A percentile compares a stretch with the other conserved stretches of the same genome.
These are phyloP conservation scores for Phytopythium litorale DNA, from an alignment of 352 stramenopile species.

Conservation along the genomic window DNA sequence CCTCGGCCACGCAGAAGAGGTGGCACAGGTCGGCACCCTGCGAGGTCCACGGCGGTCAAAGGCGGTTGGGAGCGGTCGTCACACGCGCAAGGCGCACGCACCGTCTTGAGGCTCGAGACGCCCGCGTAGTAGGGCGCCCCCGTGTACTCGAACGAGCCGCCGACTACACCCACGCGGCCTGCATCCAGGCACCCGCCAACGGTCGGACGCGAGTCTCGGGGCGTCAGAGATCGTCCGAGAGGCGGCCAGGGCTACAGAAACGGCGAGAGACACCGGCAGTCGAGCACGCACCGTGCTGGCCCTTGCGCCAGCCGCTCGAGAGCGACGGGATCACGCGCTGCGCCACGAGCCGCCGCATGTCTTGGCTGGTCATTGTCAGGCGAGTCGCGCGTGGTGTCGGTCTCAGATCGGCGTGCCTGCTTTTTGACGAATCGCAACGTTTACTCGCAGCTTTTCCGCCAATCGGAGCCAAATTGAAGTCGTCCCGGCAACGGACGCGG, in stretches of 20 bases:
- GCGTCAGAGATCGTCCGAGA: not conserved
- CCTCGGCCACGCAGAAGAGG: constrained; percentile 94
- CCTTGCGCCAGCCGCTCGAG: constrained; percentile 61
- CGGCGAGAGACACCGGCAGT: not conserved
- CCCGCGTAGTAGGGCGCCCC: constrained; percentile 97
- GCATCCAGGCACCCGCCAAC: not conserved
- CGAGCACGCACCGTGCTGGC: constrained; percentile 52
- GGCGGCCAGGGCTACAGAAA: not conserved
- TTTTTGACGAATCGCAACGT: not conserved
- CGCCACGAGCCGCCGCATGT: constrained; percentile 26
- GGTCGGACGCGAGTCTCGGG: not conserved
- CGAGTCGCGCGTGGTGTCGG: not conserved
- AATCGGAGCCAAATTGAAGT: constrained; percentile 3
- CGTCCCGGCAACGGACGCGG: not conserved
- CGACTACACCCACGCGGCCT: constrained; percentile 92
- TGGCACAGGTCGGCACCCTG: constrained; percentile 94
- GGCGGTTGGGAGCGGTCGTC: too few relatives aligned
- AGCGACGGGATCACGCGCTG: constrained; percentile 62
- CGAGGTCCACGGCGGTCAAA: not conserved
- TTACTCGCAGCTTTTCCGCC: not conserved
- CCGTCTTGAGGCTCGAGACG: constrained; percentile 89
- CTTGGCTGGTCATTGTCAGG: not conserved
- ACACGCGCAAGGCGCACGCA: constrained; percentile 6
- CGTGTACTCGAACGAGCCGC: constrained; percentile 96
- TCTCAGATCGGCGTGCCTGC: not conserved